Base-by-base conservation (phyloP, 2,329 filamentous ascomycete species). In the Colletotrichum truncatum region DNA sequence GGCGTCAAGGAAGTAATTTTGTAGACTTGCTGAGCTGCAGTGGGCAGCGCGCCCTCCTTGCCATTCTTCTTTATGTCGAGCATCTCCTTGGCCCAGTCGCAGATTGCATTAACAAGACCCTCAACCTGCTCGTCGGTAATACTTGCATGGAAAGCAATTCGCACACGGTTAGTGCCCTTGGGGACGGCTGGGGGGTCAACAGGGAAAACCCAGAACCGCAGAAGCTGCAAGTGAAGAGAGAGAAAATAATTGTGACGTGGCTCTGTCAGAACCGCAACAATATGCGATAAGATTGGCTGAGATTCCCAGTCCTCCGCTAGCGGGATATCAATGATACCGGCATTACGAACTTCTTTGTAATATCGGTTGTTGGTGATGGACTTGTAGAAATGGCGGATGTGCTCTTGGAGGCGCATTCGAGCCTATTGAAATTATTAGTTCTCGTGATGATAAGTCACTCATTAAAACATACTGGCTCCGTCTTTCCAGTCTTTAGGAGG, bases 161-260 rank as follows among this genome's bases (percentile, higher is more conserved):
- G 72, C 4, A 83, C 70, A n/a, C 81, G 72, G 48, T 73, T 73
- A 18, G 75, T 72, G 0, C 79, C 79, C 41, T 72, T 69, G 2
- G 79, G 78, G 4, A 83, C 81, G 4, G 77, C 77, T 2, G 80
- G 81, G 51, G 75, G 72, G 8, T 76, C 75, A 2, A 83, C 74
- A 1, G 78, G 70, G 36, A 65, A 74, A 4, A 66, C 71, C 23
- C 55, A 70, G 43, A 72, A 58, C 21, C 63, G 60, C 11, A 60
- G 34, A 26, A 70, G 34, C 49, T 66, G 63, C 32, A 76, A 66
- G 46, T 75, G 73, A 54, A 73, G 70, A 4, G 66, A 56, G 5
- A 75, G 67, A 41, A 62, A 75, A 18, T 43, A 69, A 12, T 66
- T 66, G 46, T 74, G 68, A 4, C 69, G 60, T 39, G 69, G 69